Base-by-base conservation (phyloP, 2,329 filamentous ascomycete genomes). In the Herpotrichia juniperi region DNA sequence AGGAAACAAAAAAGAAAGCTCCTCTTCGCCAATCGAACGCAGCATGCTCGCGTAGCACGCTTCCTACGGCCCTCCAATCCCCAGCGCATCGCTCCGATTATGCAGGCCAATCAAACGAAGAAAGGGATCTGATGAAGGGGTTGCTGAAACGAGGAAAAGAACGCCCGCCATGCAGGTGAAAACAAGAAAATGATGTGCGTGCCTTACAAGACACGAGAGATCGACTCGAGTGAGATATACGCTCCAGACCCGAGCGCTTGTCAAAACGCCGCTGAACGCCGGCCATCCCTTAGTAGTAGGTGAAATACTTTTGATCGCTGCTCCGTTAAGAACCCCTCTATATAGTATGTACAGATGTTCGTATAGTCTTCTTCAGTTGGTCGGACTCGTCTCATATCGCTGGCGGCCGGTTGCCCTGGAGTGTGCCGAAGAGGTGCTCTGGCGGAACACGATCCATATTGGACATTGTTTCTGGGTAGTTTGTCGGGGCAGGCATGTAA, bases 401-500 rank as follows among this genome's bases (percentile, higher is more conserved):
- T 24, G 70, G 70, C n/a, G 70, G 61, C 46, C 64, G 57, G 37
- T 65, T 68, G 22, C 67, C 69, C 9, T 60, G 61, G 37, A 75
- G 58, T 3, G 68, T 73, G 16, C 71, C 68, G 48, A 75, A 73
- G 6, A 75, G 58, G 42, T 74, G 67, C 56, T 78, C 74, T 1
- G 81, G 81, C n/a, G 80, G 81, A 37, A 83, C 72, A 45, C 80
- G 75, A 47, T 71, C 72, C 56, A 83, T 72, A 53, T 82, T 81
- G 56, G 71, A 73, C 47, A 74, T 72, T 57, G 77, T 76, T 50
- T 79, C 77, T 22, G 66, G 62, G 50, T 74, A 77, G 26, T 66
- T 83, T 16, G 87, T 88, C 4, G 88, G 87, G 30, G 90, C 90
- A n/a, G 87, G 90, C 12, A 86, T 78, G 61, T 96, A 96, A 44